Evolutionary conservation across 2,329 filamentous ascomycete genomes (phyloP).

Genomic region (Trichoderma sp.): DNA sequence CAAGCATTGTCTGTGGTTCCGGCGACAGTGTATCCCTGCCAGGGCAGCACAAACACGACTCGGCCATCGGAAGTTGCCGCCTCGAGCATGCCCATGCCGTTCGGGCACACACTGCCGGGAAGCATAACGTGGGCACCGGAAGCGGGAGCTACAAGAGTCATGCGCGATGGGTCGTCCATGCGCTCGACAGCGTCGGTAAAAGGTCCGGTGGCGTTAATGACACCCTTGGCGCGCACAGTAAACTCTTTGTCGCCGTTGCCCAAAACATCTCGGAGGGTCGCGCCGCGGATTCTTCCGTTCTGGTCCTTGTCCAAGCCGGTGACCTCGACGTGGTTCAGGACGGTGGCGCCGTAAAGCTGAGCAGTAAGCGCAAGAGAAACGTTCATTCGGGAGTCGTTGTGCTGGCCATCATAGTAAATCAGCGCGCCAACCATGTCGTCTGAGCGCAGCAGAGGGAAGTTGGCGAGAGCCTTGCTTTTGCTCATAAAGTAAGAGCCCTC

Average conservation of each 20-base stretch:
- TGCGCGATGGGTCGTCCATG: constrained; percentile 68
- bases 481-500: constrained; percentile 81
- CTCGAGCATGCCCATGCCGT: constrained; percentile 80
- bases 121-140: constrained; percentile 83
- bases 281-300: constrained; percentile 67
- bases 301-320: constrained; percentile 70
- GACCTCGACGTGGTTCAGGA: constrained; percentile 80
- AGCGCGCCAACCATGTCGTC: constrained; percentile 72
- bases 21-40: constrained; percentile 83
- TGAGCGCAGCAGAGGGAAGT: constrained; percentile 75
- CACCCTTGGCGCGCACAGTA: constrained; percentile 71
- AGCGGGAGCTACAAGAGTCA: constrained; percentile 74
- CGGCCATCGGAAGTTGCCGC: constrained; percentile 80
- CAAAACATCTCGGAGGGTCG: constrained; percentile 51
- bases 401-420: constrained; percentile 84
- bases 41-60: constrained; percentile 84
- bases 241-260: constrained; percentile 62
- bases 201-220: constrained; percentile 82
- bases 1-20: constrained; percentile 78
- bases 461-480: constrained; percentile 71
- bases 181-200: constrained; percentile 79
- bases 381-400: constrained; percentile 88
- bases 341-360: constrained; percentile 73
- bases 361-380: constrained; percentile 79
- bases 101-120: constrained; percentile 74